Conservation (phyloP, 225 moss, liverwort and hornwort species). For the Antitrichia curtipendula region DNA sequence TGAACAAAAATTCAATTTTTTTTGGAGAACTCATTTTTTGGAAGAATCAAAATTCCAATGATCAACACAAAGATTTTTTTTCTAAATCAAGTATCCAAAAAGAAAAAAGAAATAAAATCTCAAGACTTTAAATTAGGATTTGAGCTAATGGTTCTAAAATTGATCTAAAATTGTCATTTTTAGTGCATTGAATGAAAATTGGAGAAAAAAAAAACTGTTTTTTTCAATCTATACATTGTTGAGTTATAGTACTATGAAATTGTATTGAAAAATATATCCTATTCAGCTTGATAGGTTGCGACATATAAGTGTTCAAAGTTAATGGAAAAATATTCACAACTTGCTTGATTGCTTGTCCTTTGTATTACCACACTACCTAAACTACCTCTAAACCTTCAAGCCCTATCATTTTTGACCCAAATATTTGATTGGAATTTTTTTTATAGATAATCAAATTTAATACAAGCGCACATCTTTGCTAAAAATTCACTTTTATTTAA, state of each 20-base stretch:
- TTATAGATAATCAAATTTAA: too few species aligned
- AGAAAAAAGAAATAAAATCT: not conserved
- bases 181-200: not conserved
- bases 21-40: not conserved
- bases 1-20: not conserved
- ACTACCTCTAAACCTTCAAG: rapidly evolving
- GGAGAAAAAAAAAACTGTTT: too few species aligned
- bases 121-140: not conserved
- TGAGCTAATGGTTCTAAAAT: not conserved
- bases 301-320: not conserved
- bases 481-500: rapidly evolving
- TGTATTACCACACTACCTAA: rapidly evolving
- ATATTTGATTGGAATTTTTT: not conserved
- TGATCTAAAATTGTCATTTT: not conserved
- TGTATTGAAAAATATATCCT: rapidly evolving
- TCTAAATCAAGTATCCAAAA: not conserved
- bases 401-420: rapidly evolving
- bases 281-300: not conserved
- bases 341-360: not conserved
- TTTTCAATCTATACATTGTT: too few species aligned
- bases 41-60: not conserved
- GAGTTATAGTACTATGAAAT: not conserved
- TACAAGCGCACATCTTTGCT: rapidly evolving
- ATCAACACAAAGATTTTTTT: not conserved
- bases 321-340: not conserved